Conservation (phyloP, 2,329 filamentous ascomycete species). For the Colletotrichum sojae region DNA sequence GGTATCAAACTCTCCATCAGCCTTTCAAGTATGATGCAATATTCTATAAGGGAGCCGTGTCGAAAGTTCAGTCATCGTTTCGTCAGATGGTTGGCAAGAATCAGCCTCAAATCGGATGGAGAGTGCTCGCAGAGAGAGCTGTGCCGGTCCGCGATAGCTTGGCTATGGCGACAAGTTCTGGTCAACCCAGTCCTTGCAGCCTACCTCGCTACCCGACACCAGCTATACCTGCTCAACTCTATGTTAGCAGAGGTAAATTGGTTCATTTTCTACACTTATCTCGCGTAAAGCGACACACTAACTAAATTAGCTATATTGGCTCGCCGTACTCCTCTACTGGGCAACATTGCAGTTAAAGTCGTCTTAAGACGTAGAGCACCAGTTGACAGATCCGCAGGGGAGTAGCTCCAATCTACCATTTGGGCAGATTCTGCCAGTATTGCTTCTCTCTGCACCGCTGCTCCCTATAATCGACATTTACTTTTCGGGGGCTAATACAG, state of each 20-base stretch:
- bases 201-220: neutral
- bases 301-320: too few relatives aligned
- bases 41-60: neutral
- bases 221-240: conserved; percentile 1
- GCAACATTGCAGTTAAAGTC: neutral
- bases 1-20: neutral
- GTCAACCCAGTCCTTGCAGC: neutral
- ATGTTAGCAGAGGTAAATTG: conserved; percentile 3
- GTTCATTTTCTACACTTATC: neutral
- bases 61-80: neutral
- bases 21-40: neutral
- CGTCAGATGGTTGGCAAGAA: neutral
- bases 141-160: neutral
- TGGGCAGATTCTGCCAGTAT: neutral
- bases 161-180: neutral
- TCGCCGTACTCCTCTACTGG: neutral
- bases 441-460: neutral
- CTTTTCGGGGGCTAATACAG: neutral
- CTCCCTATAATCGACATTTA: neutral
- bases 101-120: neutral
- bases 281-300: too few relatives aligned
- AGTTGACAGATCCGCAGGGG: neutral
- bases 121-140: neutral
- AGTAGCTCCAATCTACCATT: neutral
- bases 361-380: neutral